Evolutionary conservation across 306 rosid species (phyloP).

Genomic region (Vachellia collinsii): DNA sequence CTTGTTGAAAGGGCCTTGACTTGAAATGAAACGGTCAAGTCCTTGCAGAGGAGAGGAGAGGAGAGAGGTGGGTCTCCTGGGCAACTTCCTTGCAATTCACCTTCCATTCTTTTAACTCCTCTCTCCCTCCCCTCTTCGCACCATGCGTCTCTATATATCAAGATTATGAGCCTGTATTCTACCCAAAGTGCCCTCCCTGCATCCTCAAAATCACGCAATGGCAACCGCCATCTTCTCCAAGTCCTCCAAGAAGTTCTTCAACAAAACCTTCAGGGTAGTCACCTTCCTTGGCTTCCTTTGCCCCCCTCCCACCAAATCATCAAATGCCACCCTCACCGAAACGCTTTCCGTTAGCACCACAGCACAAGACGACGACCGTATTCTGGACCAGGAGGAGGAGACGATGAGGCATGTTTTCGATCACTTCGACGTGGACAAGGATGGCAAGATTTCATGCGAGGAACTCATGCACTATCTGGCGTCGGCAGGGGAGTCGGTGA

Average conservation of each 20-base stretch:
- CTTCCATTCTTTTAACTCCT: neutral
- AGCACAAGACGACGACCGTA: neutral
- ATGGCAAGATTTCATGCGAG: slow-evolving; percentile 57
- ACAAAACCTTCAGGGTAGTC: slow-evolving; percentile 24
- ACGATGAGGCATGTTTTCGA: slow-evolving; percentile 42
- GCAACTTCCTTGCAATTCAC: slow-evolving; percentile 41
- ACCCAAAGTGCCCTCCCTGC: neutral
- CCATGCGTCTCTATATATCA: too few species aligned
- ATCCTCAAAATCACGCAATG: slow-evolving; percentile 6
- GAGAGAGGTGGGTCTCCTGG: slow-evolving; percentile 14
- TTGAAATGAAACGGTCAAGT: slow-evolving; percentile 28
- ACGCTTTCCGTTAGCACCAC: neutral
- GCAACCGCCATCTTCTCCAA: slow-evolving; percentile 28
- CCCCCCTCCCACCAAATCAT: slow-evolving; percentile 30
- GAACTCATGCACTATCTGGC: slow-evolving; percentile 54
- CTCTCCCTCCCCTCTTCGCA: neutral
- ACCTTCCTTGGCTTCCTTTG: slow-evolving; percentile 28
- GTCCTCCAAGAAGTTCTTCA: slow-evolving; percentile 43
- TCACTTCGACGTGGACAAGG: slow-evolving; percentile 56
- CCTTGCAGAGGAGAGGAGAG: neutral
- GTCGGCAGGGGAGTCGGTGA: slow-evolving; percentile 51
- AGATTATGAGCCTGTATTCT: neutral
- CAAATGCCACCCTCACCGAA: neutral
- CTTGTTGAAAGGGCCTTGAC: neutral
- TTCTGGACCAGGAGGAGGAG: neutral